Base-by-base conservation (phyloP, 2,329 filamentous ascomycete species). In the Aspergillus ruber region DNA sequence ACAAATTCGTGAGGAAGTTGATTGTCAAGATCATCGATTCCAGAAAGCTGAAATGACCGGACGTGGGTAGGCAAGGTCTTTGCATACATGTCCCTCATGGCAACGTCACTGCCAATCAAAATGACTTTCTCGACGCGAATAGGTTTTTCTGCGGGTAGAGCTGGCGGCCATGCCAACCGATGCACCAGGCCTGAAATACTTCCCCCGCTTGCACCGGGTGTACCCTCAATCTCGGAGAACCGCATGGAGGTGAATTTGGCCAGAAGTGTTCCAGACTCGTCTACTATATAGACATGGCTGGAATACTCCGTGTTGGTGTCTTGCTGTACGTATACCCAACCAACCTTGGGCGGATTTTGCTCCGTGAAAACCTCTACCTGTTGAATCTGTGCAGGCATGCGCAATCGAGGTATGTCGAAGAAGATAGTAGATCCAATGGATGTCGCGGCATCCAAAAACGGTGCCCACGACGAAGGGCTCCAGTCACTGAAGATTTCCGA, bases 371-470 rank as follows among this genome's bases (percentile, higher is more conserved):
- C 56, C 1, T 56, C 48, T 0, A 71, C 52, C 8, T 57, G 50
- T 13, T 63, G 57, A 17, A 72, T 59, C 9, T 61, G 53, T 12
- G 53, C 39, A 9, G 65, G 61, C 50, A 73, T 73, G 9, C 70
- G 66, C 39, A 74, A 61, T 8, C 57, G 57, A 1, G 65, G 62
- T 8, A 62, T 52, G 23, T 66, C 56, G 50, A 62, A 72, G 29
- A 55, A 72, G 18, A 74, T 58, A 0, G 67, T 65, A 0, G 70
- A 72, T 2, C 68, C 70, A 3, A 74, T 61, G 0, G 71, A 74
- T 0, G 70, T 71, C 1, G 70, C 71, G 3, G 71, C 64, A 47
- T 74, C 71, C 2, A 74, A 54, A 10, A 71, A 58, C 0, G 71
- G 64, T 4, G 70, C 68, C 68, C 66, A 72, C 2, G 66, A 70